Evolutionary conservation across 2,329 filamentous ascomycete species (phyloP).

Genomic region (Chaetomium sp.): DNA sequence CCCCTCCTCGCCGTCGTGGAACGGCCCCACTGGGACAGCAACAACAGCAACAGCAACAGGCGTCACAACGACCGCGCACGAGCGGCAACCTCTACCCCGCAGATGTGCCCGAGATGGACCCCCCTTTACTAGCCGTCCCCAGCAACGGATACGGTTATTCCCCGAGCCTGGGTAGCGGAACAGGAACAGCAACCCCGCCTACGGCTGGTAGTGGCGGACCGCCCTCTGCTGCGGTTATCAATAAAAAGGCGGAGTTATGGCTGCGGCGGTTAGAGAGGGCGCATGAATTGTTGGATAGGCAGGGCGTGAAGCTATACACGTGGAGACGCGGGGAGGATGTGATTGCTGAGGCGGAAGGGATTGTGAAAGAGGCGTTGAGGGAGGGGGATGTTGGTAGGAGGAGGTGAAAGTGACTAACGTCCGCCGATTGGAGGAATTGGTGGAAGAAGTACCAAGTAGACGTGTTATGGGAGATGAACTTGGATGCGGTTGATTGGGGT

Average conservation of each 20-base stretch:
- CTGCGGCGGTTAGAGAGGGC: slow-evolving; percentile 59
- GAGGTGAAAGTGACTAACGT: slow-evolving; percentile 15
- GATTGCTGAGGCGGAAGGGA: slow-evolving; percentile 54
- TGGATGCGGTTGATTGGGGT: not conserved
- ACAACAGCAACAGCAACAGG: not conserved
- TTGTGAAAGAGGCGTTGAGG: slow-evolving; percentile 52
- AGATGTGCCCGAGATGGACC: not conserved
- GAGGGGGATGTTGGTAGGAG: slow-evolving; percentile 27
- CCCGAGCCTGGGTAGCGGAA: not conserved
- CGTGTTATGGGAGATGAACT: no score
- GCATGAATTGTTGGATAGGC: slow-evolving; percentile 51
- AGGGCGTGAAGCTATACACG: slow-evolving; percentile 62
- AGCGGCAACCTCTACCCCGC: not conserved
- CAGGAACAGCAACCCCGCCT: slow-evolving; percentile 1
- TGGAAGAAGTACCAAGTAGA: slow-evolving; percentile 4
- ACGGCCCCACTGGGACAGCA: slow-evolving; percentile 22
- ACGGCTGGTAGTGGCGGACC: not conserved
- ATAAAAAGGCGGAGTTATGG: slow-evolving; percentile 70
- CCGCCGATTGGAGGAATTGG: not conserved
- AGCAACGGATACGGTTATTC: not conserved
- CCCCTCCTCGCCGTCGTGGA: slow-evolving; percentile 41
- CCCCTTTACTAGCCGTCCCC: not conserved
- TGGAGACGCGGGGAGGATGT: slow-evolving; percentile 71
- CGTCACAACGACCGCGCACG: not conserved
- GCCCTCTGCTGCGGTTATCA: slow-evolving; percentile 29